These are phyloP conservation scores for Pichia membranifaciens DNA, from an alignment of 805 yeast species.

Conservation along the genomic window DNA sequence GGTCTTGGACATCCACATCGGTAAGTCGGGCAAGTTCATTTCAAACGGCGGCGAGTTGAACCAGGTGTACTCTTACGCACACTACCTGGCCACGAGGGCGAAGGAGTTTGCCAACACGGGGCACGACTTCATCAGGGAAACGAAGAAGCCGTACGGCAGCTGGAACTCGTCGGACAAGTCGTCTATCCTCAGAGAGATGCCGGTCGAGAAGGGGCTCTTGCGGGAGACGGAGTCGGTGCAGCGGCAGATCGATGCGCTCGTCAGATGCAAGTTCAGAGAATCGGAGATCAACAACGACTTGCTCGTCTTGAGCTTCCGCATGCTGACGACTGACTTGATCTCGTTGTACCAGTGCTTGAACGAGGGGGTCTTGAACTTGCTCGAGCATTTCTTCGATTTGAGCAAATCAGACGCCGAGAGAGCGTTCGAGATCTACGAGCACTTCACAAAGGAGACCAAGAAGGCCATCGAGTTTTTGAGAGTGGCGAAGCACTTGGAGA, in stretches of 20 bases:
- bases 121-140: conserved; percentile 76
- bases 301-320: conserved; percentile 73
- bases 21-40: conserved; percentile 24
- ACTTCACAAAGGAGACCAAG: conserved; percentile 78
- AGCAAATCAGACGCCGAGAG: conserved; percentile 79
- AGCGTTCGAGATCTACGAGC: conserved; percentile 77
- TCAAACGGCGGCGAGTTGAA: conserved; percentile 45
- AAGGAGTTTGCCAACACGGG: conserved; percentile 59
- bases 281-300: conserved; percentile 81
- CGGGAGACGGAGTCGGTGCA: conserved; percentile 84
- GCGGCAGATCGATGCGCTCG: conserved; percentile 67
- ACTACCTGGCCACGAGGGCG: conserved; percentile 64
- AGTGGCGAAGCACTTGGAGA: conserved; percentile 83
- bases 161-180: conserved; percentile 40
- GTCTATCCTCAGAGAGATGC: conserved; percentile 56
- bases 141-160: conserved; percentile 28
- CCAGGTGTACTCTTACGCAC: conserved; percentile 58
- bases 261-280: conserved; percentile 71
- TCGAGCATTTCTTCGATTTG: conserved; percentile 94
- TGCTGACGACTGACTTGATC: conserved; percentile 84
- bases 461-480: conserved; percentile 83
- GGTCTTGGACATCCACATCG: conserved; percentile 45
- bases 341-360: conserved; percentile 83
- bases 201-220: conserved; percentile 73
- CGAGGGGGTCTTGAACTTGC: conserved; percentile 90